Percentiles rank a stretch among this genome's conserved stretches.
Conservation (phyloP, 2,329 filamentous ascomycete species). For the Penicillium sp. region DNA sequence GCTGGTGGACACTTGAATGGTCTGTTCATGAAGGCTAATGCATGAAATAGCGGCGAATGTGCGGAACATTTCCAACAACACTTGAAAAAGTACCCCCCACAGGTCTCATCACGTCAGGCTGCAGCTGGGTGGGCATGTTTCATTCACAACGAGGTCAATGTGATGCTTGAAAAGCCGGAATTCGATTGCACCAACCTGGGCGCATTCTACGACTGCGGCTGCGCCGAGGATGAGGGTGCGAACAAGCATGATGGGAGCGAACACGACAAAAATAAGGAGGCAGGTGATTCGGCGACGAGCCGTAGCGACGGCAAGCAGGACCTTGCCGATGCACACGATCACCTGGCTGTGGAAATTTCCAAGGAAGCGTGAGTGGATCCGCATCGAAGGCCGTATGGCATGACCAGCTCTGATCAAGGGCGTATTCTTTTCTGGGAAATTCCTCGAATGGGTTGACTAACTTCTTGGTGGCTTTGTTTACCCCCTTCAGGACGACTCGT, state of each 20-base stretch:
- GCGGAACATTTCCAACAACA: conserved; percentile 58
- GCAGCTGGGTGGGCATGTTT: conserved; percentile 63
- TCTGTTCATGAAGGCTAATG: conserved; percentile 6
- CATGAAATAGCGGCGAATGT: conserved; percentile 52
- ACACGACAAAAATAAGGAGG: conserved; percentile 8
- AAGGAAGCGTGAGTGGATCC: conserved; percentile 29
- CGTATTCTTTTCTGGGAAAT: background rate
- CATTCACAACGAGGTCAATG: conserved; percentile 62
- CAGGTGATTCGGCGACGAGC: conserved; percentile 5
- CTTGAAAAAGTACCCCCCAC: conserved; percentile 57
- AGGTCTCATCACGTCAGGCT: conserved; percentile 55
- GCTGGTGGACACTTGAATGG: no score
- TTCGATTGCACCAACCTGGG: conserved; percentile 62
- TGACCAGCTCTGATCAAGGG: background rate
- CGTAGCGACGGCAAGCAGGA: conserved; percentile 6
- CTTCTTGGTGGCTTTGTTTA: background rate
- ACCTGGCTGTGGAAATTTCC: conserved; percentile 30
- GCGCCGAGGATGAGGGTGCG: conserved; percentile 49
- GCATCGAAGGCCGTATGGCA: background rate
- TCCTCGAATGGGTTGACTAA: conserved; percentile 7
- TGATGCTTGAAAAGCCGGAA: conserved; percentile 53
- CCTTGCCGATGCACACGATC: conserved; percentile 10
- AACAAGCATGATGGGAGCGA: conserved; percentile 5
- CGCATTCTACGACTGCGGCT: conserved; percentile 63
- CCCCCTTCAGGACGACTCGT: conserved; percentile 21